Evolutionary conservation across 164 flowering plant species (phyloP), one percentile per base, ranked within the genome.

Genomic region (Annona squamosa): DNA sequence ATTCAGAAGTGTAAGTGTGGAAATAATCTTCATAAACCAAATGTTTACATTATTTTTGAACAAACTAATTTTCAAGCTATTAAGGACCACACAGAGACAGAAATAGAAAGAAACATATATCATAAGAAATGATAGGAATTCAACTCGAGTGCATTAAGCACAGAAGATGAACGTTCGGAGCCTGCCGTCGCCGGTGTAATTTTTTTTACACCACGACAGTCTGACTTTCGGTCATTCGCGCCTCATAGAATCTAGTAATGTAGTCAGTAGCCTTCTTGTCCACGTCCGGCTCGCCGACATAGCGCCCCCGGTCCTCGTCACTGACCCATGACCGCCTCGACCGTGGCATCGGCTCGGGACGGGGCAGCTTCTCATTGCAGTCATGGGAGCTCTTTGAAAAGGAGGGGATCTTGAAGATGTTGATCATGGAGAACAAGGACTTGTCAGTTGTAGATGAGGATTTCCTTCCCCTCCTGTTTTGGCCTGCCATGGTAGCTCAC

Each of bases 321-420:
- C 61, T 46, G 57, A 1, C 1, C 43, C 61, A n/a, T 16, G 46
- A 10, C 71, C 57, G 17, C 9, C 61, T 10, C 9, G 37, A 12
- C 42, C 2, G 41, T 1, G 37, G 37, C 26, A 26, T 42, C 17
- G 71, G 71, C 56, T 46, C 71, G 41, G 19, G 4, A 17, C 7
- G 43, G 2, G 2, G 6, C 43, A 42, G 46, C 3, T 52, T 4
- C 7, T 69, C 71, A 13, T 67, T 47, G 7, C 69, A 7, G 69
- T 67, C 48, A 17, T 17, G 61, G 13, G 63, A 56, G 45, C 57
- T 70, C 64, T 16, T 70, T 5, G 63, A 2, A 26, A 26, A 26
- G 19, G 7, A 3, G 26, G 74, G 41, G 74, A 72, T 5, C 67
- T 72, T 63, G 74, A 72, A 72, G 5, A 63, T 63, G 74, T 44